Base-by-base conservation (phyloP, 129 eudicot species). In the Mikania micrantha region DNA sequence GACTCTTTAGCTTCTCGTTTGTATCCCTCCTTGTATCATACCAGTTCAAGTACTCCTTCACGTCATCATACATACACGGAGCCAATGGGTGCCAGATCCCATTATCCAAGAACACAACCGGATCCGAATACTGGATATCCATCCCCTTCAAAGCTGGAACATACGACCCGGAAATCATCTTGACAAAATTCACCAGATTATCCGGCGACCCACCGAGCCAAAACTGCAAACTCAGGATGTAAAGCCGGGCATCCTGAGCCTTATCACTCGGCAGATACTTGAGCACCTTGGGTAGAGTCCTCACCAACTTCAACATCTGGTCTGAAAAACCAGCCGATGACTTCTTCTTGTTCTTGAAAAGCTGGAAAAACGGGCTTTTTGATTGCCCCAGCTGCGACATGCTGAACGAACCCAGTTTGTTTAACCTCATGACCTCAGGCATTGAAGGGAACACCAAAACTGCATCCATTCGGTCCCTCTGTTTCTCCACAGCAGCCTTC, bases 201-300 rank as follows among this genome's bases (percentile, higher is more conserved):
- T 94, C 97, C 53, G 99, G 99, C 0, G 99, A 94, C 22, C 99
- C 99, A 22, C 99, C 99, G 27, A 94, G 97, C 99, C 97, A 94
- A 71, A 94, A 94, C 94, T 94, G 97, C 81, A 94, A 72, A 75
- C 99, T 94, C 2, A 94, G 88, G 9, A 94, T 94, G 16, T 89
- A 94, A 77, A 87, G 77, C 83, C 99, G 82, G 9, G 99, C 97
- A 73, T 94, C 99, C 29, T 94, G 99, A 15, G 99, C 99, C 45
- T 94, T 94, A 70, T 94, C 99, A 52, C 95, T 94, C 0, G 99
- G 97, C 87, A 94, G 74, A 44, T 94, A 94, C 88, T 94, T 94
- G 54, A 94, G 67, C 20, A 94, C 99, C 79, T 94, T 94, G 12
- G 99, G 99, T 57, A 94, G 53, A 3, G 99, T 94, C 77, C 97